Conservation (phyloP, 176 grass and related monocot genomes). For the Thalia dealbata region DNA sequence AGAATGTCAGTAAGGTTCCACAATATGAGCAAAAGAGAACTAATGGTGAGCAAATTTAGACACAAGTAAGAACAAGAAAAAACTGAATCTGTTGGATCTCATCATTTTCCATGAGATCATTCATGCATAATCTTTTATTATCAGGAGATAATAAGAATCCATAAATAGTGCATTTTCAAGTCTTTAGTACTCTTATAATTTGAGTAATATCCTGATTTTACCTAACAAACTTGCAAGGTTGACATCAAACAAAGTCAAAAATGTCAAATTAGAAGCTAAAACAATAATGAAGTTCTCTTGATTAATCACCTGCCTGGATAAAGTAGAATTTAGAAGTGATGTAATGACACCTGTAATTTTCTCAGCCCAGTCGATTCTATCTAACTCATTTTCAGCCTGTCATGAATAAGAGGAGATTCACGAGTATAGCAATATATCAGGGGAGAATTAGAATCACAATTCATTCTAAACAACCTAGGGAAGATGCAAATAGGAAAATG, state of each 20-base stretch:
- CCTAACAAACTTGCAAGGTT: no score
- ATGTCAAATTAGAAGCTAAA: background rate
- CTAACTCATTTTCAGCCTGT: slow-evolving; percentile 68
- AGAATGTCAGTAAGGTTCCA: background rate
- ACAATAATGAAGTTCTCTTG: background rate
- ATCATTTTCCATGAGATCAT: background rate
- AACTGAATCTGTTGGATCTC: background rate
- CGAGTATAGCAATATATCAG: background rate
- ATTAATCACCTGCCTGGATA: slow-evolving; percentile 44
- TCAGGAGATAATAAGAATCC: background rate
- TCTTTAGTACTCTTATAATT: no score
- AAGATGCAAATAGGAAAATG: background rate
- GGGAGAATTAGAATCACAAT: background rate
- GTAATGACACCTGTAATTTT: slow-evolving; percentile 98
- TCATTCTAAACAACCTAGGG: background rate
- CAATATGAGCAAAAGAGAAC: background rate
- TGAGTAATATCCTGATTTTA: no score
- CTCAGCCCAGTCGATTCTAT: slow-evolving; percentile 85
- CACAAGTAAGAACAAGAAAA: background rate
- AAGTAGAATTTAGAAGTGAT: slow-evolving; percentile 75
- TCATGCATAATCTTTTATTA: background rate
- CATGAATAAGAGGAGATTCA: slow-evolving; percentile 20
- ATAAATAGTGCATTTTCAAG: background rate
- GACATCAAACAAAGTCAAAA: background rate
- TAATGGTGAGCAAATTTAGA: background rate